Evolutionary conservation across 2,329 filamentous ascomycete genomes (phyloP).

Genomic region (Diaporthe vaccinii): DNA sequence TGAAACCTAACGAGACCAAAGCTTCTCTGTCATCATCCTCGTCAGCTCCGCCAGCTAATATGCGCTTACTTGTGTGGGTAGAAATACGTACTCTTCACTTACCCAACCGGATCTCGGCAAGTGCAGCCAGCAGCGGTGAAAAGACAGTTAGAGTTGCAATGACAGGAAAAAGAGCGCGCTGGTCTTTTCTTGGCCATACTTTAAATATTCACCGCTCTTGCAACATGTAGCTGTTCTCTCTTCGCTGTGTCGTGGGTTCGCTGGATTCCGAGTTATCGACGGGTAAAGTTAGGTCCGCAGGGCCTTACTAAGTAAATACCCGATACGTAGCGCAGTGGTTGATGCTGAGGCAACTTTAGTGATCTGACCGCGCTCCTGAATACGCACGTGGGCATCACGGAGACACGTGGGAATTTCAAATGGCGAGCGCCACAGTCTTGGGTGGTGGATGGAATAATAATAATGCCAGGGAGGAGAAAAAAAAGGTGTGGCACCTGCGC

Average conservation of each 20-base stretch:
- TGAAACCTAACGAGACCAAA: background rate
- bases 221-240: background rate
- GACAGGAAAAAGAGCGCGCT: too few species aligned
- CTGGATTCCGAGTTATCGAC: background rate
- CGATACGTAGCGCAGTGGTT: background rate
- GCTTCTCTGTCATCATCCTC: background rate
- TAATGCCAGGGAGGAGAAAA: too few species aligned
- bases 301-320: background rate
- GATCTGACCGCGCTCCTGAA: background rate
- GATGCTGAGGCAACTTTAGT: background rate
- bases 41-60: background rate
- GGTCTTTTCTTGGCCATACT: background rate
- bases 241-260: background rate
- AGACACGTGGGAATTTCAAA: conserved; percentile 15
- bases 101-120: too few species aligned
- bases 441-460: background rate
- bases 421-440: background rate
- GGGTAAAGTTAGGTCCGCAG: background rate
- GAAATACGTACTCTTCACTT: background rate
- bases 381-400: background rate
- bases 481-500: background rate
- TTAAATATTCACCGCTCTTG: conserved; percentile 18
- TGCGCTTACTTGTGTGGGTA: conserved; percentile 2
- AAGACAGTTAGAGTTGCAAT: background rate
- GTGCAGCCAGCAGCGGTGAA: background rate